Base-by-base conservation (phyloP, 2,329 filamentous ascomycete genomes). In the Sporothrix pseudoabietina region DNA sequence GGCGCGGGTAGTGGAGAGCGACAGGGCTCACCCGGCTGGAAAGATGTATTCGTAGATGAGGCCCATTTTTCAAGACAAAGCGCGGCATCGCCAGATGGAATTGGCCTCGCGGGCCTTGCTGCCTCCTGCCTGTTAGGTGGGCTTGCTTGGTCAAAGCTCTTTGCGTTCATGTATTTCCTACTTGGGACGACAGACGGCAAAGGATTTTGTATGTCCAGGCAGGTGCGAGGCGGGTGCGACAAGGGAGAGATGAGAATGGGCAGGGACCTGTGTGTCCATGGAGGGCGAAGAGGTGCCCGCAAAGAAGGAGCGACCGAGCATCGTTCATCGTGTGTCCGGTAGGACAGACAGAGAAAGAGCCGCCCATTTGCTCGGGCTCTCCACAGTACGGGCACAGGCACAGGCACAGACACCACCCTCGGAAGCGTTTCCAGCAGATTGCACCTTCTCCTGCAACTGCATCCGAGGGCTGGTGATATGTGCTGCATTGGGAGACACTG, bases 361-460 rank as follows among this genome's bases (percentile, higher is more conserved):
- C 44, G 14, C 44, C 12, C 44, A 49, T 49, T 49, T 49, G 44
- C 14, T 49, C 14, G 14, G 19, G 61, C 61, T 47, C 35, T 39
- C 41, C 39, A 41, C 9, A 14, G 9, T 4, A 30, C 3, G 26
- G 12, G 52, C 3, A 55, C 47, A n/a, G 16, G 7, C 39, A 47
- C 44, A 54, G 9, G 39, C 39, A 47, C 61, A 69, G 39, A 22
- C 30, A 39, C 47, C 14, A 26, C 44, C 44, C 54, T 35, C 69
- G 54, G 54, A 47, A 49, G 54, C 39, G 69, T 71, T 71, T 71
- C 69, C 52, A 59, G 69, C 69, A 71, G 61, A 61, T 61, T 61
- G 69, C n/a, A 39, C 54, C 6, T 65, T 71, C 49, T 32, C 66
- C 32, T 26, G 68, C 49, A 26, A 44, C 32, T 55, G 16, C 68